Evolutionary conservation across 495 filamentous ascomycete species (phyloP).

Genomic region (Penicillium salamii): DNA sequence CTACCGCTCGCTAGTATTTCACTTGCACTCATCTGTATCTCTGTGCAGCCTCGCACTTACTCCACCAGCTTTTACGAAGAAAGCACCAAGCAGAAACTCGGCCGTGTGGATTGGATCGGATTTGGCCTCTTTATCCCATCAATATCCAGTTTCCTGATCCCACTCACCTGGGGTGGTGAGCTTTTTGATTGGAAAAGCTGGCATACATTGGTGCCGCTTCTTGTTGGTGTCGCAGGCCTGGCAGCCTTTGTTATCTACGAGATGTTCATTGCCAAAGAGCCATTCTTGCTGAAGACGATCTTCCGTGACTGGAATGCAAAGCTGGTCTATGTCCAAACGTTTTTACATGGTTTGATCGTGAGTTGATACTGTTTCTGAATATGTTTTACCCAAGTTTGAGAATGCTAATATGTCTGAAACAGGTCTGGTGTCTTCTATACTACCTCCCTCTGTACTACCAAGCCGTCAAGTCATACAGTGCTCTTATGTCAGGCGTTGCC

Average conservation of each 20-base stretch:
- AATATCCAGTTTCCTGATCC: conserved; percentile 36
- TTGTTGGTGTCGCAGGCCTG: conserved; percentile 43
- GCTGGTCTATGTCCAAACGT: not conserved
- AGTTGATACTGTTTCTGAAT: not conserved
- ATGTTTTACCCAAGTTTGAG: too few relatives aligned
- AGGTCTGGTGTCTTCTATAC: conserved; percentile 48
- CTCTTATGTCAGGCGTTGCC: conserved; percentile 52
- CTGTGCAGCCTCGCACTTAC: conserved; percentile 7
- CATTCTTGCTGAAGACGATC: not conserved
- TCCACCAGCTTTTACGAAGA: not conserved
- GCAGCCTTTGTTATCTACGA: conserved; percentile 39
- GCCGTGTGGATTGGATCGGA: conserved; percentile 36
- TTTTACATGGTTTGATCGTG: not conserved
- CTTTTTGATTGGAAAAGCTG: conserved; percentile 37
- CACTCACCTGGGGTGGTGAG: conserved; percentile 42
- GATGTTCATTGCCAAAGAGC: not conserved
- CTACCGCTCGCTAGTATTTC: conserved; percentile 20
- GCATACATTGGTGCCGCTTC: conserved; percentile 41
- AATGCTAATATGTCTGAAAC: not conserved
- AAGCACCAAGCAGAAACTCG: conserved; percentile 14
- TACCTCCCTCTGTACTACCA: conserved; percentile 61
- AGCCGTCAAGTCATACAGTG: conserved; percentile 47
- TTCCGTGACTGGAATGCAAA: not conserved
- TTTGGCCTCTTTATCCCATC: conserved; percentile 30
- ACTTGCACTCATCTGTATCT: conserved; percentile 12